Evolutionary conservation across 2,329 filamentous ascomycete species (phyloP).

Genomic region (Ophiostoma sp.): DNA sequence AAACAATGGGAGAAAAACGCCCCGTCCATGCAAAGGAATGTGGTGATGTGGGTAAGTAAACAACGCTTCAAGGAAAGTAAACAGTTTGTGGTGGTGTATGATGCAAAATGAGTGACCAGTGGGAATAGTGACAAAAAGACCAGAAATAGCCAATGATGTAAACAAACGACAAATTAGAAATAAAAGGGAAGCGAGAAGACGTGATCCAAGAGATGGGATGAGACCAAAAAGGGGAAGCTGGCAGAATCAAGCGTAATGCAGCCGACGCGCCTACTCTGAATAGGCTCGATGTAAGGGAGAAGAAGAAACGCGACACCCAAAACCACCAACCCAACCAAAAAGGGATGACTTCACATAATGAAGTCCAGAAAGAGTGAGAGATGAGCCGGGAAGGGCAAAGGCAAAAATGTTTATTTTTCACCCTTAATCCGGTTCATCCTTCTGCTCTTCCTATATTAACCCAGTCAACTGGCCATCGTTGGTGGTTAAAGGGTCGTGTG

Average conservation of each 20-base stretch:
- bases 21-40: slow-evolving; percentile 31
- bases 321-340: neutral
- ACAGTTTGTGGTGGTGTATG: slow-evolving; percentile 11
- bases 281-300: neutral
- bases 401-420: neutral
- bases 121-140: neutral
- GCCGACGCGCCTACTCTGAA: neutral
- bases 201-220: neutral
- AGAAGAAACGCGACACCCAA: neutral
- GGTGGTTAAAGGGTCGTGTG: neutral
- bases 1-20: slow-evolving; percentile 20
- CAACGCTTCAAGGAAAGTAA: slow-evolving; percentile 5
- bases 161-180: neutral
- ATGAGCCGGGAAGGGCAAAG: neutral
- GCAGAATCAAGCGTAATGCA: neutral
- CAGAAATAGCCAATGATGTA: neutral
- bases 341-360: neutral
- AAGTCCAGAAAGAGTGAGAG: neutral
- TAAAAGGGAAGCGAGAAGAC: neutral
- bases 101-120: slow-evolving; percentile 16
- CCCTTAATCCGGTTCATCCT: neutral
- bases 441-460: neutral
- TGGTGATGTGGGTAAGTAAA: slow-evolving; percentile 18
- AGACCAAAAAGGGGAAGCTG: neutral
- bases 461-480: neutral